Evolutionary conservation across 495 filamentous ascomycete species (phyloP), one percentile per base, ranked within the genome.

Genomic region (Lophiotrema nucula): DNA sequence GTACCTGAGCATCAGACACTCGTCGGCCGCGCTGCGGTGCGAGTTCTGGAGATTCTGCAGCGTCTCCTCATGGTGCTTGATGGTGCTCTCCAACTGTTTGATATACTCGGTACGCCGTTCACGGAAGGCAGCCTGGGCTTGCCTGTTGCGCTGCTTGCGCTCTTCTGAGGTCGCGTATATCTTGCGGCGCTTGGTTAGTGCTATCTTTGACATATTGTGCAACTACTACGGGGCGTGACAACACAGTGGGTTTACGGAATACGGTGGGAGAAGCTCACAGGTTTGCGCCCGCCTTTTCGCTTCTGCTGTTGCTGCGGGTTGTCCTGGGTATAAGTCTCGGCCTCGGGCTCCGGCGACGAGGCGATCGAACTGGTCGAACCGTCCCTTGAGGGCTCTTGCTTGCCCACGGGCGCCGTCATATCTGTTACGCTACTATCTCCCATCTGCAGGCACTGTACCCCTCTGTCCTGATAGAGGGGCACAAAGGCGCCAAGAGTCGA

Each of bases 91-190:
- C 11, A 98, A 82, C 72, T 98, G 95, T 75, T 97, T 97, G 77
- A 98, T 98, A 71, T 98, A 98, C 76, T 98, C 93, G 24, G 95
- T 97, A 59, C 93, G 85, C 58, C 93, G 85, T 72, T 98, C 93
- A 43, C 93, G 86, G 68, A 98, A 98, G 25, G 93, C 93, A 42
- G 93, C 93, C 72, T 98, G 93, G 25, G 93, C 93, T 74, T 97
- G 95, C 60, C 93, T 82, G 69, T 98, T 98, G 62, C 95, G 84
- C 76, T 97, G 93, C 77, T 98, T 97, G 67, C 93, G 82, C 74
- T 97, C 95, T 73, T 98, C 93, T 10, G 93, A 97, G 25, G 93
- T 98, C 19, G 93, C 93, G 79, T 98, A 98, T 45, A 97, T 96
- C 91, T 95, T 49, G 16, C 31, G 47, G 25, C 62, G 62, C 53